A percentile compares a stretch with the other conserved stretches of the same genome.
phyloP scores from a whole-genome alignment of 139 green algal genomes.

The Chlorella sp. region DNA sequence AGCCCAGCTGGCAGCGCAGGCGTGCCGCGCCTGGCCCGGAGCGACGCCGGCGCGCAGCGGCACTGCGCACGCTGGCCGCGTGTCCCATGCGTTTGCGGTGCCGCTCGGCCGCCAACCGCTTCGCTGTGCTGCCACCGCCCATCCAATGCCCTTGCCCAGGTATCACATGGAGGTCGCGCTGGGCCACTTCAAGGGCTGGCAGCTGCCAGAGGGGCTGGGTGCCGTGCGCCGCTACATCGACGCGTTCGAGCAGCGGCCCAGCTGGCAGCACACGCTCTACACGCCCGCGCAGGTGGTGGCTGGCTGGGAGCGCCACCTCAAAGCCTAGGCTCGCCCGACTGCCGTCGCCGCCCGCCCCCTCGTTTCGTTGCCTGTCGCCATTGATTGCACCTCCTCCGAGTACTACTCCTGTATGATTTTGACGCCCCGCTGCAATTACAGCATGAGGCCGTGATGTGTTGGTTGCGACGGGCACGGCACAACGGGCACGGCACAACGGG shows the following conservation, averaged over 20 bases:
- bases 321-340: not conserved
- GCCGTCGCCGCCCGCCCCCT: not conserved
- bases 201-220: conserved; percentile 47
- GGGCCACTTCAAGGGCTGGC: conserved; percentile 42
- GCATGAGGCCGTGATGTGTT: too few species aligned
- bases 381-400: not conserved
- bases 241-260: conserved; percentile 42
- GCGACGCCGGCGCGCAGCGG: not conserved
- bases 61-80: not conserved
- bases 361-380: not conserved
- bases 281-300: conserved; percentile 50
- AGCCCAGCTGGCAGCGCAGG: not conserved
- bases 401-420: not conserved
- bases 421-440: not conserved
- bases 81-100: not conserved
- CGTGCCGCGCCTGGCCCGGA: not conserved
- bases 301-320: conserved; percentile 58
- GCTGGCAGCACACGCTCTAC: conserved; percentile 72
- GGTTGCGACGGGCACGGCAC: not conserved
- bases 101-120: not conserved
- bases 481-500: not conserved
- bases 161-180: conserved; percentile 26
- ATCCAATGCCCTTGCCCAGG: too few species aligned
- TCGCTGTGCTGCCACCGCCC: too few species aligned
- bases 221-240: conserved; percentile 65